Percentiles rank a stretch among this genome's conserved stretches.
Evolutionary conservation across 1,284 basidiomycete genomes (phyloP).

Genomic region (Takashimella koratensis): DNA sequence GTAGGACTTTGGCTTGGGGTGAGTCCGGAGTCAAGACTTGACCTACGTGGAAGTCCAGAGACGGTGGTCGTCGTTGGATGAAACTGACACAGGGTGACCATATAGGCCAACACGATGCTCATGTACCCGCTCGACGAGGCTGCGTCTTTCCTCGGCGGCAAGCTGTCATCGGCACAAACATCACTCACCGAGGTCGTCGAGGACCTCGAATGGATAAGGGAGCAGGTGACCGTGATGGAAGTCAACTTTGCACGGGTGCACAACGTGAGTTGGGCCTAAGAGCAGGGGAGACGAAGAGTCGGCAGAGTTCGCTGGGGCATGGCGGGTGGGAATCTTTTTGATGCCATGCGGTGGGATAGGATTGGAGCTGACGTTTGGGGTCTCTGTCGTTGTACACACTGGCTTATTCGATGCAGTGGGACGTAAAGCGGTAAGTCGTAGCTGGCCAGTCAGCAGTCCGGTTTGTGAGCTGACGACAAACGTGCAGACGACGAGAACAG

Average conservation of each 20-base stretch:
- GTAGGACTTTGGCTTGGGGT: constrained; percentile 97
- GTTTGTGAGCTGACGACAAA: constrained; percentile 1
- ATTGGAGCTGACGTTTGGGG: neutral
- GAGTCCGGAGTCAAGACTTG: constrained; percentile 44
- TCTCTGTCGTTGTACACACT: neutral
- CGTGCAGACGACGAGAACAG: constrained; percentile 8
- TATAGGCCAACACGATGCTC: constrained; percentile 81
- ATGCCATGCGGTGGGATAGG: too few relatives aligned
- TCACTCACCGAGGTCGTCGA: constrained; percentile 69
- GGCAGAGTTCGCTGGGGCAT: neutral
- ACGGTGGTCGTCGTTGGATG: neutral
- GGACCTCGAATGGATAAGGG: constrained; percentile 88
- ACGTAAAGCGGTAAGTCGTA: constrained; percentile 41
- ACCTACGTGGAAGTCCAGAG: neutral
- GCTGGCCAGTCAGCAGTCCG: constrained; percentile 1
- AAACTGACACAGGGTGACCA: neutral
- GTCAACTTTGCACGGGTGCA: constrained; percentile 96
- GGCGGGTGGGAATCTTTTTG: neutral
- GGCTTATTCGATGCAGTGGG: constrained; percentile 34
- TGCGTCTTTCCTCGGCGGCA: constrained; percentile 67
- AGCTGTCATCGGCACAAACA: constrained; percentile 71
- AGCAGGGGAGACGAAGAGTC: neutral
- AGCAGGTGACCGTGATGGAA: constrained; percentile 97
- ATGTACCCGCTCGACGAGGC: constrained; percentile 86
- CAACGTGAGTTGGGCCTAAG: constrained; percentile 54